Evolutionary conservation across 2,329 filamentous ascomycete species (phyloP).

Genomic region (Podosphaera leucotricha): DNA sequence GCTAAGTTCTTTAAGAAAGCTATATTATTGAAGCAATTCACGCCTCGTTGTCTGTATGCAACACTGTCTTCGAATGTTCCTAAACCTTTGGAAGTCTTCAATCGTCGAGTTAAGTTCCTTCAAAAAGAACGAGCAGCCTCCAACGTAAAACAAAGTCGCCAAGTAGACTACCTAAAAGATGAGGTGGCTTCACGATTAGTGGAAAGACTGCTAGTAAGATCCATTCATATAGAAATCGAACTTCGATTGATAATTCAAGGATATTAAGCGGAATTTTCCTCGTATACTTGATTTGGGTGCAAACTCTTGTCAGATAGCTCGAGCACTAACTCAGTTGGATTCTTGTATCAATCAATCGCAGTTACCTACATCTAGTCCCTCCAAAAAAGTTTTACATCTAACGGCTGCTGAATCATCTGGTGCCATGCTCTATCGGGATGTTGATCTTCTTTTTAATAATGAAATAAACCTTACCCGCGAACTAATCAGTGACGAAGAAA

Average conservation of each 20-base stretch:
- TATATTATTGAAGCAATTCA: no score
- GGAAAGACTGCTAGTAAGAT: slow-evolving; percentile 53
- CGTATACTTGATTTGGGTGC: slow-evolving; percentile 79
- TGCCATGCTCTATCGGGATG: slow-evolving; percentile 59
- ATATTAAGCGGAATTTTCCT: slow-evolving; percentile 76
- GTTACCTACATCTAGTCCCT: slow-evolving; percentile 36
- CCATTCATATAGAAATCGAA: slow-evolving; percentile 1
- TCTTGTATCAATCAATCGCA: slow-evolving; percentile 35
- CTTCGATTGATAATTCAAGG: slow-evolving; percentile 23
- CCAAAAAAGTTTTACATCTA: slow-evolving; percentile 47
- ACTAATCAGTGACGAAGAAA: slow-evolving; percentile 51
- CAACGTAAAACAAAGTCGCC: slow-evolving; percentile 45
- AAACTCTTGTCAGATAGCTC: slow-evolving; percentile 84
- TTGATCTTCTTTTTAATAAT: slow-evolving; percentile 47
- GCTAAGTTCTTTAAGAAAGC: no score
- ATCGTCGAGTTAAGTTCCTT: slow-evolving; percentile 62
- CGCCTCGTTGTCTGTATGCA: no score
- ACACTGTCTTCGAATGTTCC: background rate
- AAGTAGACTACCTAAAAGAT: slow-evolving; percentile 81
- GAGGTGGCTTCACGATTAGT: slow-evolving; percentile 69
- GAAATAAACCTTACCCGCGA: slow-evolving; percentile 48
- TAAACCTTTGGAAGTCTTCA: slow-evolving; percentile 65
- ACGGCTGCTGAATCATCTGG: slow-evolving; percentile 64
- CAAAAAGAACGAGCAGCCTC: slow-evolving; percentile 72
- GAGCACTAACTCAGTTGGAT: slow-evolving; percentile 49